Evolutionary conservation across 805 yeast species (phyloP), one percentile per base, ranked within the genome.

Genomic region (Groenewaldozyma salmanticensis): DNA sequence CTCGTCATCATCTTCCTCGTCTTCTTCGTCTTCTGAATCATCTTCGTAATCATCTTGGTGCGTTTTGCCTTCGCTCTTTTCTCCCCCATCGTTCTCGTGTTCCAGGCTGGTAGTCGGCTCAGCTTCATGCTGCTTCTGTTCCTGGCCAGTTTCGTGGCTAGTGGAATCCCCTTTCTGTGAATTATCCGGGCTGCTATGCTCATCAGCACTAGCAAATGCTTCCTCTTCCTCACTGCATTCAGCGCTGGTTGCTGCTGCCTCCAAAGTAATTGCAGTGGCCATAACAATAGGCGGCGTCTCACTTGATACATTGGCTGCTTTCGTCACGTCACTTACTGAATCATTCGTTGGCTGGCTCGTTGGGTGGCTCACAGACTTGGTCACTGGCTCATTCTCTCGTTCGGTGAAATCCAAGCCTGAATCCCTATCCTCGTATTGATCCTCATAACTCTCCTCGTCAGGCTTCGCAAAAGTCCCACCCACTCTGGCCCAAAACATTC

Each of bases 401-500:
- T 16, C 19, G 27, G 9, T n/a, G 15, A 9, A 4, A 4, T n/a
- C 24, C 15, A 3, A 3, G 4, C 11, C 6, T 34, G 3, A 21
- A 19, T 17, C 24, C 6, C 24, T 34, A 4, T 34, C 24, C 9
- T 4, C 4, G 22, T 17, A 11, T 4, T 34, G 21, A 16, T 17
- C 17, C 11, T 34, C 21, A 4, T 15, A 20, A 37, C 17, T 9
- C 17, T 31, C 27, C 15, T 13, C 36, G 3, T 21, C 31, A 11
- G 21, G 21, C 5, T 35, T 16, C 2, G 41, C 35, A 33, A 45
- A 49, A 7, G 42, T 40, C 4, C 60, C 66, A 4, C 96, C 96
- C 18, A 80, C 59, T 48, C 85, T 77, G 5, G 94, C 69, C 90
- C 94, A 90, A 61, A 81, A 84, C 48, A 88, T 67, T 54, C 81